These are phyloP conservation scores for Lecanicillium sp. DNA, from an alignment of 2,329 filamentous ascomycete genomes.

Conservation along the genomic window DNA sequence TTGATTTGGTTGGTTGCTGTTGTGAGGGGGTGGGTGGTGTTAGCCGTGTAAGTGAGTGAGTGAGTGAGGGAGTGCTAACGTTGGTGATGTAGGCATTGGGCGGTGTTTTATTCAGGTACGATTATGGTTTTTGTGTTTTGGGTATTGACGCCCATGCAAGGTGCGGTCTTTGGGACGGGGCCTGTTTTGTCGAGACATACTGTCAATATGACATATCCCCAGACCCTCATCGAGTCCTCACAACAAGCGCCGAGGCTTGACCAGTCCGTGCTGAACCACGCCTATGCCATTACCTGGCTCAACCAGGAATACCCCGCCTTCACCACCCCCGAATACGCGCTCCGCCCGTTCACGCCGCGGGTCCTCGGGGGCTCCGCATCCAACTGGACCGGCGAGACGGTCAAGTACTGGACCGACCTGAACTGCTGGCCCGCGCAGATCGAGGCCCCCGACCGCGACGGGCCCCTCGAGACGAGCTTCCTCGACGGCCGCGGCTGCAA, in stretches of 20 bases:
- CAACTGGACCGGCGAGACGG: constrained; percentile 25
- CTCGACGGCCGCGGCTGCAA: constrained; percentile 34
- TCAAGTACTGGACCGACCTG: constrained; percentile 31
- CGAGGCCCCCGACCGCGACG: not conserved
- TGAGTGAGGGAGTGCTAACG: no score
- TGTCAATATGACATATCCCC: constrained; percentile 1
- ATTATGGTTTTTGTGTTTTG: constrained; percentile 48
- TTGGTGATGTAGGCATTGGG: constrained; percentile 46
- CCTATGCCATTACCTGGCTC: constrained; percentile 41
- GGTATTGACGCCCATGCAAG: constrained; percentile 48
- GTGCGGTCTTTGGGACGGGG: constrained; percentile 44
- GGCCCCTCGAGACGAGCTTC: constrained; percentile 19
- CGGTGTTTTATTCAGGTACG: constrained; percentile 41
- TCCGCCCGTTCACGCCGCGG: constrained; percentile 34
- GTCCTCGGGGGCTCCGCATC: constrained; percentile 2
- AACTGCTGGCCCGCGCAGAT: constrained; percentile 32
- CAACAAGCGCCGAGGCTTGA: constrained; percentile 24
- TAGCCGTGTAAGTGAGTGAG: no score
- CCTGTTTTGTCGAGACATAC: constrained; percentile 21
- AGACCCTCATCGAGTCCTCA: constrained; percentile 17
- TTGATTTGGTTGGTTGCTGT: no score
- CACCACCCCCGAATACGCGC: constrained; percentile 35
- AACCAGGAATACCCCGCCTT: constrained; percentile 38
- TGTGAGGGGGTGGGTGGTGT: no score
- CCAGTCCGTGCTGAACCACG: constrained; percentile 34